phyloP scores from a whole-genome alignment of 2,329 filamentous ascomycete genomes.

The Plenodomus lindquistii region DNA sequence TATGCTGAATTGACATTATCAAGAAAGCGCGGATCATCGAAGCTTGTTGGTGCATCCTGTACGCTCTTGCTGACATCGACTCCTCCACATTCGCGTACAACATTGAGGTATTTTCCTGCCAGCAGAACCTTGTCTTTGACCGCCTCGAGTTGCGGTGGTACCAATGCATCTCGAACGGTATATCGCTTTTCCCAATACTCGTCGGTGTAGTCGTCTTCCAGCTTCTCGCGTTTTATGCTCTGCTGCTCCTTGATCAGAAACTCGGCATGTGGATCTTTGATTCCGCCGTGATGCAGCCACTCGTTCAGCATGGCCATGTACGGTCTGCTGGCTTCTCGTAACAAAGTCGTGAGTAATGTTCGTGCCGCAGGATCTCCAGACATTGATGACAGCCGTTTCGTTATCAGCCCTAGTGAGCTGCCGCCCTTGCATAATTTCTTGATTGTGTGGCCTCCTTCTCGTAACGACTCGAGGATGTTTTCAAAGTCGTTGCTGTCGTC shows the following conservation, averaged over 20 bases:
- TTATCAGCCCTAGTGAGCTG: conserved; percentile 85
- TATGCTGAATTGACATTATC: conserved; percentile 97
- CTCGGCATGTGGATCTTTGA: conserved; percentile 90
- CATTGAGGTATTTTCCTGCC: conserved; percentile 96
- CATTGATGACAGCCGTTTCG: conserved; percentile 81
- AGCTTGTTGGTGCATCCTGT: conserved; percentile 84
- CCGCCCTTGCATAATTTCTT: conserved; percentile 98
- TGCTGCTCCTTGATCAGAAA: conserved; percentile 96
- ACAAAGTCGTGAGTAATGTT: conserved; percentile 75
- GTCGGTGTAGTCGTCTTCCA: conserved; percentile 97
- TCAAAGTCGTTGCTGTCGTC: conserved; percentile 83
- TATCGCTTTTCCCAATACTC: conserved; percentile 99
- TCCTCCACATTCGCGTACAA: conserved; percentile 94
- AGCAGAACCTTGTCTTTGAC: conserved; percentile 94
- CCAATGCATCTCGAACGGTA: conserved; percentile 86
- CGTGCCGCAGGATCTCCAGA: conserved; percentile 91
- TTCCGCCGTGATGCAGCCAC: conserved; percentile 95
- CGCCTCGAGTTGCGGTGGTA: conserved; percentile 86
- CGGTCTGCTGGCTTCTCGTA: conserved; percentile 86
- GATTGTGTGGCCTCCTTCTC: conserved; percentile 81
- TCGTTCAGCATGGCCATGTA: conserved; percentile 99
- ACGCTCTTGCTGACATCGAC: conserved; percentile 91
- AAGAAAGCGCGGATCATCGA: conserved; percentile 87
- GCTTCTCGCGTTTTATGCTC: conserved; percentile 84
- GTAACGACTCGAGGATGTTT: conserved; percentile 86